These are phyloP conservation scores for Fusarium secorum DNA, from an alignment of 2,329 filamentous ascomycete species.

Conservation along the genomic window DNA sequence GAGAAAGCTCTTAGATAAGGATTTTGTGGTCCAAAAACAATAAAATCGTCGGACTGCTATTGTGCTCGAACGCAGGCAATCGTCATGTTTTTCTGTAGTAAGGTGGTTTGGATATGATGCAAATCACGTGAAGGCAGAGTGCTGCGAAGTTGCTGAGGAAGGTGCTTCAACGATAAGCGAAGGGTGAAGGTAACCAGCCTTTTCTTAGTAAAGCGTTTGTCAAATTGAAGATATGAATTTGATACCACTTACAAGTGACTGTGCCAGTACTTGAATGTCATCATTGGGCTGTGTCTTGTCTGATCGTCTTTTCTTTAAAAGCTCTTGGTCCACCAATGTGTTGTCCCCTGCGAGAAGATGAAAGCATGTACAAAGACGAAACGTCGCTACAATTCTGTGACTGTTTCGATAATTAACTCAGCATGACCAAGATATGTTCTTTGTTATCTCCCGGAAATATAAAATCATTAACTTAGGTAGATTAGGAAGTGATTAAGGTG, in stretches of 20 bases:
- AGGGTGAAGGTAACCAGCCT: not conserved
- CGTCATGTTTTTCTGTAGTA: conserved; percentile 2
- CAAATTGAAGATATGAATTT: not conserved
- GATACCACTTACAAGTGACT: not conserved
- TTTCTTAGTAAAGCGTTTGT: not conserved
- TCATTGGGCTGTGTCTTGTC: not conserved
- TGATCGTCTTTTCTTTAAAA: not conserved
- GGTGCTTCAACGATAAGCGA: not conserved
- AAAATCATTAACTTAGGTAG: not conserved
- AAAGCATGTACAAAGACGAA: not conserved
- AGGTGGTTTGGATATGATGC: conserved; percentile 4
- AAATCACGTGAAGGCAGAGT: conserved; percentile 27
- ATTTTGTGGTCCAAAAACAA: not conserved
- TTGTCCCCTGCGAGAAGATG: not conserved
- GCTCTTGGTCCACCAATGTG: not conserved
- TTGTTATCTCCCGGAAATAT: not conserved
- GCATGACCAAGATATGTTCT: not conserved
- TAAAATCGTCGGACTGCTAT: not conserved
- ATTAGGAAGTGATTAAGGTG: not conserved
- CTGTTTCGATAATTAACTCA: not conserved
- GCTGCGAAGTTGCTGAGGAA: not conserved
- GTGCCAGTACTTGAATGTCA: not conserved
- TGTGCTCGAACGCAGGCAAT: conserved; percentile 15
- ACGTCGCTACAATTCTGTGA: not conserved
- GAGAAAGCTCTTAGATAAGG: not conserved